Conservation (phyloP, 208 protist genomes). For the Porcisia hertigi region DNA sequence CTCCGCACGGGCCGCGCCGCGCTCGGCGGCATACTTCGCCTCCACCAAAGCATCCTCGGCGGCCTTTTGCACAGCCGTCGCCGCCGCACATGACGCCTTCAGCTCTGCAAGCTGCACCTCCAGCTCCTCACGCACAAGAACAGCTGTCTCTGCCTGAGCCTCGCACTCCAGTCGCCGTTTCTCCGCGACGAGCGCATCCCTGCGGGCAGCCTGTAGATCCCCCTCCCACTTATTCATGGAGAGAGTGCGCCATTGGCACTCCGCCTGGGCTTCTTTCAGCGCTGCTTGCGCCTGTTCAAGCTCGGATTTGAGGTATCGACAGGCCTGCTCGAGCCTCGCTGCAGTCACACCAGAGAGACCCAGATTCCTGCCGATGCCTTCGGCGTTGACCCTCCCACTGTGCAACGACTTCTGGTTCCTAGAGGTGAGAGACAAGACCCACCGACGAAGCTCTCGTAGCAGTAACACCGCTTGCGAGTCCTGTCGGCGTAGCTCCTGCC, state of each 20-base stretch:
- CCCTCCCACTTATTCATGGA: slow-evolving; percentile 34
- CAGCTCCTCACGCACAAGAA: slow-evolving; percentile 29
- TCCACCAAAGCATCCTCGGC: slow-evolving; percentile 21
- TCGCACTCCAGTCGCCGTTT: slow-evolving; percentile 33
- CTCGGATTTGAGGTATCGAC: slow-evolving; percentile 42
- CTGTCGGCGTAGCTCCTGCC: neutral
- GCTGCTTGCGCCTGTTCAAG: neutral
- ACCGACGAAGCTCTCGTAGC: slow-evolving; percentile 2
- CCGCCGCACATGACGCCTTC: neutral
- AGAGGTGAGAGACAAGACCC: neutral
- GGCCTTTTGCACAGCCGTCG: neutral
- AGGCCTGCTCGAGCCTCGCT: slow-evolving; percentile 41
- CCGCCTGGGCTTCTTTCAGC: slow-evolving; percentile 32
- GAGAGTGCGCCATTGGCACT: slow-evolving; percentile 41
- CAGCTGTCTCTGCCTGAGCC: slow-evolving; percentile 17
- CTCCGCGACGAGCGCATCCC: slow-evolving; percentile 31
- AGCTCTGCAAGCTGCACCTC: slow-evolving; percentile 23
- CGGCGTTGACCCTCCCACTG: neutral
- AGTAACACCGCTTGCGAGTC: slow-evolving; percentile 2
- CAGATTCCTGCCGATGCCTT: neutral
- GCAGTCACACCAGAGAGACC: neutral
- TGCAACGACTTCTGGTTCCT: neutral
- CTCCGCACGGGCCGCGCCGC: slow-evolving; percentile 11
- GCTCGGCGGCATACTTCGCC: slow-evolving; percentile 14
- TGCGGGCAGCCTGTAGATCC: slow-evolving; percentile 20